phyloP scores from a whole-genome alignment of 2,329 filamentous ascomycete species.

The Trichoderma sp. region DNA sequence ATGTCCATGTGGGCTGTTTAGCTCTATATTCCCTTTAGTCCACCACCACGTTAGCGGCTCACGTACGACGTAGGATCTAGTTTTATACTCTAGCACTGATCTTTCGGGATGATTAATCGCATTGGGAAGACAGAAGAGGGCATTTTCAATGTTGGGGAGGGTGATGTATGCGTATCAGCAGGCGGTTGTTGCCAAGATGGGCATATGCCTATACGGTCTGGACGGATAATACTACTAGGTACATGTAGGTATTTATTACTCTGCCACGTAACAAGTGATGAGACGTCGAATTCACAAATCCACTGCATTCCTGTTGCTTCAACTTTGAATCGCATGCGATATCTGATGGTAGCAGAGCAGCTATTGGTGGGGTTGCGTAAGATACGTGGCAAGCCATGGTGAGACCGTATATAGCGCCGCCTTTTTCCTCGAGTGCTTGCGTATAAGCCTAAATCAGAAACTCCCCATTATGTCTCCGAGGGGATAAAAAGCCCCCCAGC shows the following conservation, averaged over 20 bases:
- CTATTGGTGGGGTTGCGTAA: neutral
- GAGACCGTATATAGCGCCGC: conserved; percentile 20
- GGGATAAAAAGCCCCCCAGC: neutral
- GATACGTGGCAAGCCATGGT: conserved; percentile 12
- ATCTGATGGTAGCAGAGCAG: neutral
- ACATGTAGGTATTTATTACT: neutral
- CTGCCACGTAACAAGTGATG: neutral
- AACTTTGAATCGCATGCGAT: neutral
- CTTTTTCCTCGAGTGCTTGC: neutral
- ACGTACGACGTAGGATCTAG: conserved; percentile 11
- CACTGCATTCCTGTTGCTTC: neutral
- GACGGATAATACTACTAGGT: neutral
- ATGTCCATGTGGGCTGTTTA: neutral
- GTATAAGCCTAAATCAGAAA: neutral
- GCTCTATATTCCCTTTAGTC: neutral
- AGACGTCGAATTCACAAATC: neutral
- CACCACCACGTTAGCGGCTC: conserved; percentile 7
- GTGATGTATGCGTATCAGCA: neutral
- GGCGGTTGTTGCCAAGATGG: neutral
- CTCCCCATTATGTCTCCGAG: neutral
- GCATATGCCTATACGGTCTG: neutral
- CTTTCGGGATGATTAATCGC: neutral
- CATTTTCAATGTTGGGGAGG: neutral
- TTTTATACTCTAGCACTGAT: neutral
- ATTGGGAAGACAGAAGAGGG: neutral